phyloP scores from a whole-genome alignment of 225 moss, liverwort and hornwort genomes.

The Ulota crispa region DNA sequence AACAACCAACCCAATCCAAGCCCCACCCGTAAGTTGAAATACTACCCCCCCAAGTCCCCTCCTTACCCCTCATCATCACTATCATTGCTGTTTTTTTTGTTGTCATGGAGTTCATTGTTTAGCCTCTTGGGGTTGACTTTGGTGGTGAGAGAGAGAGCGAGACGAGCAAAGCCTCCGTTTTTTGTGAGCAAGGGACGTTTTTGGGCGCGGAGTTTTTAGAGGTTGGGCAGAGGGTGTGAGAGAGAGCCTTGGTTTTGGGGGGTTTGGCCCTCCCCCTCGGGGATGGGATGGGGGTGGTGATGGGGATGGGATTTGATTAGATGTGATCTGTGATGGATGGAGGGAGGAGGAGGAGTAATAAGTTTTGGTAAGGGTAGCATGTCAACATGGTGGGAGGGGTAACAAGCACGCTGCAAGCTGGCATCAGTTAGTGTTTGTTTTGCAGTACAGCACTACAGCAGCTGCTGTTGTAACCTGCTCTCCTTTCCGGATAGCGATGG shows the following conservation, averaged over 20 bases:
- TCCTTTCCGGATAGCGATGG: not conserved
- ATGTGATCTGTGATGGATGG: slow-evolving; percentile 11
- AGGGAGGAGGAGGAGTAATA: slow-evolving; percentile 6
- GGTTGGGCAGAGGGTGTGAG: not conserved
- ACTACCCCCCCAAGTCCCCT: not conserved
- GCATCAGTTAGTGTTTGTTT: slow-evolving; percentile 26
- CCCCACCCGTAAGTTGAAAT: slow-evolving; percentile 18
- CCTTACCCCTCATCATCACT: slow-evolving; percentile 38
- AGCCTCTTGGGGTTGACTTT: slow-evolving; percentile 34
- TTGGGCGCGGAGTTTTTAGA: not conserved
- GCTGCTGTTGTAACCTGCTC: slow-evolving; percentile 3
- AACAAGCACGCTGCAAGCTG: slow-evolving; percentile 34
- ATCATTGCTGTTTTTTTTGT: slow-evolving; percentile 24
- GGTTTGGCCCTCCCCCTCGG: not conserved
- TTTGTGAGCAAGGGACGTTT: not conserved
- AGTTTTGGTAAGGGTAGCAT: slow-evolving; percentile 16
- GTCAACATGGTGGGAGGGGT: slow-evolving; percentile 29
- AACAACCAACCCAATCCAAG: not conserved
- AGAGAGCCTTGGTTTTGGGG: not conserved
- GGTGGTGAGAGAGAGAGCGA: slow-evolving; percentile 6
- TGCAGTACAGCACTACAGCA: slow-evolving; percentile 16
- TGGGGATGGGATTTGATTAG: slow-evolving; percentile 23
- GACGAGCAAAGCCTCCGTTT: not conserved
- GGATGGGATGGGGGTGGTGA: slow-evolving; percentile 4
- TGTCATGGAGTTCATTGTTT: slow-evolving; percentile 13